Evolutionary conservation across 106 monocot species (phyloP).

Genomic region (Phalaenopsis aphrodite): DNA sequence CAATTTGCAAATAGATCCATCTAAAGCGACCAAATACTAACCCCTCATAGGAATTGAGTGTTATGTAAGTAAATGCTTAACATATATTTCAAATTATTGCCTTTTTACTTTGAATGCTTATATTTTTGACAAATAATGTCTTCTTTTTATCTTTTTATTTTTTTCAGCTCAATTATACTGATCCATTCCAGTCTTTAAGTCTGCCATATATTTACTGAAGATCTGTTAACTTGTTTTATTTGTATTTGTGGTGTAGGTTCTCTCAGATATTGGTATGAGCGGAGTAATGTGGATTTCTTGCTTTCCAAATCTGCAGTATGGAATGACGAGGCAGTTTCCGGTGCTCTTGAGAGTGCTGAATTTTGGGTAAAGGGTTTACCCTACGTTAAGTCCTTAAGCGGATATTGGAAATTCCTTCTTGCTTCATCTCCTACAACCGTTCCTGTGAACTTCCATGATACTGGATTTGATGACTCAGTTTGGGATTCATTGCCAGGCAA

Average conservation of each 20-base stretch:
- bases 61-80: too few species aligned
- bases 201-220: neutral
- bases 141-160: neutral
- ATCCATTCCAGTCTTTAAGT: neutral
- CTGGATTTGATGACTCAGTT: slow-evolving; percentile 62
- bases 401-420: slow-evolving; percentile 83
- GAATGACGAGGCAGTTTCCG: slow-evolving; percentile 81
- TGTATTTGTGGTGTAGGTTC: slow-evolving; percentile 38
- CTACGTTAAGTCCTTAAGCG: slow-evolving; percentile 73
- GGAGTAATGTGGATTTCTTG: slow-evolving; percentile 59
- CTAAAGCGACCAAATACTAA: too few species aligned
- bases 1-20: too few species aligned
- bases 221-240: neutral
- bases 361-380: slow-evolving; percentile 80
- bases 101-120: too few species aligned
- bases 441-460: slow-evolving; percentile 58
- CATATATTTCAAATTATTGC: too few species aligned
- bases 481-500: slow-evolving; percentile 86
- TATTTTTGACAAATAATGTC: neutral
- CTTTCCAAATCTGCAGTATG: slow-evolving; percentile 55
- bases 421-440: slow-evolving; percentile 43
- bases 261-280: slow-evolving; percentile 80
- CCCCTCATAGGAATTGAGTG: too few species aligned
- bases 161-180: neutral
- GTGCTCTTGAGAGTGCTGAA: slow-evolving; percentile 74